Base-by-base conservation (phyloP, 257 asterid genomes). In the Plectranthus barbatus region DNA sequence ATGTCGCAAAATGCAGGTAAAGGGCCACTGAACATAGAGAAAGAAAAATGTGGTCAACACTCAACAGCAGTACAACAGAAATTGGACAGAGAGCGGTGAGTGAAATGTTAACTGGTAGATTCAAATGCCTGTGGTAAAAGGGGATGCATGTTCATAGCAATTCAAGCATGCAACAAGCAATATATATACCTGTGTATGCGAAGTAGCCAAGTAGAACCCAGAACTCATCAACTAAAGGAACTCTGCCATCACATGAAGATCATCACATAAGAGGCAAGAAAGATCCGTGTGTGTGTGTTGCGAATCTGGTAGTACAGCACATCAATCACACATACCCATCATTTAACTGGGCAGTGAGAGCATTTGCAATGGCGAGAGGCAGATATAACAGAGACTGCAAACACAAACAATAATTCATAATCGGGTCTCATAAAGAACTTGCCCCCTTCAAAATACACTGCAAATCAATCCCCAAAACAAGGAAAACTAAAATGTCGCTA, bases 351-450 rank as follows among this genome's bases (percentile, higher is more conserved):
- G 97, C 97, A 39, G 99, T 90, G 78, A 93, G 97, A 31, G 89
- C 84, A 72, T 93, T 93, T 62, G 99, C 99, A 78, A 93, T 76
- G 64, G 96, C 96, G 17, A 93, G 75, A 55, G 99, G 99, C 44
- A 93, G 91, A 80, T 87, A 93, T 59, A 90, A 57, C 83, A 93
- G 76, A 19, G 97, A 75, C 99, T 93, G 88, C 89, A 74, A 74
- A 44, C n/a, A 18, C 58, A 40, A 69, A 64, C 14, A 68, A 24
- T 19, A 36, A 33, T 60, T 56, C 44, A 65, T 39, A 47, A 56
- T 17, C 11, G 14, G 57, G 59, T 40, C 65, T 17, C 24, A 39
- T 5, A 14, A 6, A 42, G 31, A 58, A 18, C 11, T 33, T 44
- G 41, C 34, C 3, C 14, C 20, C 21, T 5, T 37, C 72, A 59